Evolutionary conservation across 139 green algal genomes (phyloP).

Genomic region (Tetradesmus lagerheimii): DNA sequence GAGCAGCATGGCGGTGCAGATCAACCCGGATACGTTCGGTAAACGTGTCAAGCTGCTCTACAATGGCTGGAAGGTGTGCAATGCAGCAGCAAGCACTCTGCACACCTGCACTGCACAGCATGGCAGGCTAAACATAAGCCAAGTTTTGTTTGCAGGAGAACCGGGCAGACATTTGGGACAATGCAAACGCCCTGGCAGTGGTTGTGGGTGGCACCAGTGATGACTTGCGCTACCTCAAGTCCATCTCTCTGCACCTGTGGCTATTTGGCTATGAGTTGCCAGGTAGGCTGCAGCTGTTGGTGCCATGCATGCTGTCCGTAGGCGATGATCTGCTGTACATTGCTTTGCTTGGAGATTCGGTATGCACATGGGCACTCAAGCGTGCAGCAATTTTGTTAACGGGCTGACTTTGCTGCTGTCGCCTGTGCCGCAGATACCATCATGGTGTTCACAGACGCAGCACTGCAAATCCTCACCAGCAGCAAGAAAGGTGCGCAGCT

Average conservation of each 20-base stretch:
- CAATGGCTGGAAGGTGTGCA: constrained; percentile 69
- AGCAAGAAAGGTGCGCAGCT: constrained; percentile 86
- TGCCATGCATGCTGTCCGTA: not conserved
- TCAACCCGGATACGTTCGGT: constrained; percentile 68
- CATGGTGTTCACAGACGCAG: constrained; percentile 82
- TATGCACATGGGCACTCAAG: no score
- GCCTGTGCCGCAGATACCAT: constrained; percentile 83
- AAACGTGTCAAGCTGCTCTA: constrained; percentile 74
- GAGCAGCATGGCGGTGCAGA: constrained; percentile 51
- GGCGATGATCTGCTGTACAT: no score
- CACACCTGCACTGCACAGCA: not conserved
- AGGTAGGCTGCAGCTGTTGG: constrained; percentile 56
- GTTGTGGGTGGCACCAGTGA: constrained; percentile 64
- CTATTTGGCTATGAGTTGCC: constrained; percentile 96
- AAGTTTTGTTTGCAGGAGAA: constrained; percentile 48
- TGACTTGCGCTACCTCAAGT: constrained; percentile 94
- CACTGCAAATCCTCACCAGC: constrained; percentile 86
- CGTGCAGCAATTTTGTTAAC: not conserved
- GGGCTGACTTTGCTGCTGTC: not conserved
- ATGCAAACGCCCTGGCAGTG: constrained; percentile 55
- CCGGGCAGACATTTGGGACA: constrained; percentile 50
- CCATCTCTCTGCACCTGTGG: constrained; percentile 91
- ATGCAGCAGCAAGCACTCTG: not conserved
- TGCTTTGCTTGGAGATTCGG: no score
- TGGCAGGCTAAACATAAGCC: not conserved